Base-by-base conservation (phyloP, 495 filamentous ascomycete species). In the Xylaria acuta region DNA sequence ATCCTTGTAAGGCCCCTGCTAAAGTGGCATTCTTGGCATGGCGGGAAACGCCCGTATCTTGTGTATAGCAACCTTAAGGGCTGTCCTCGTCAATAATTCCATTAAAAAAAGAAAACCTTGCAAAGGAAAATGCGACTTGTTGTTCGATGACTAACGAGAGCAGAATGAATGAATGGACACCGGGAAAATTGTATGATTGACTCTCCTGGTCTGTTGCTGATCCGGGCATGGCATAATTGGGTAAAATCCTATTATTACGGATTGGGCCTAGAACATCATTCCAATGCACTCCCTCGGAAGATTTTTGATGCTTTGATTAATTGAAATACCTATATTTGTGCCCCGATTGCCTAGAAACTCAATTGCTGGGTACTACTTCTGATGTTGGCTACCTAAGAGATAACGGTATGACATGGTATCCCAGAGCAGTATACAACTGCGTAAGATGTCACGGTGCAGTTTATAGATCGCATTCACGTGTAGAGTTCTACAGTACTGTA, bases 11-110 rank as follows among this genome's bases (percentile, higher is more conserved):
- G 6, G 14, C 32, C 36, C 58, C 58, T 36, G 41, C 41, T 3
- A 64, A 38, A 49, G 41, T 70, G 58, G 30, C 22, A 70, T 54
- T 63, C 58, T 70, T 64, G 68, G 68, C 58, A 64, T 34, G 41
- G 67, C n/a, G 51, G 30, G 65, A 68, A 36, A 49, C 27, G 45
- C 27, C 25, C 43, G 64, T 60, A n/a, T 20, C 16, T 36, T 5
- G 20, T 59, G 18, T 38, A 38, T 25, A 11, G 18, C 6, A 22
- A 4, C 20, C 2, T 5, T 59, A n/a, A 36, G 3, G 27, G 56
- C 32, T 3, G 18, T 36, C 18, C 18, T 32, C 56, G 2, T 59
- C 5, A 59, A 59, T 14, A 59, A 59, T 59, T 36, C 16, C 16
- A 59, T 36, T 36, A 0, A n/a, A 32, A 32, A 36, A 59, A 3